Base-by-base conservation (phyloP, 2,329 filamentous ascomycete genomes). In the Aspergillus sp. region DNA sequence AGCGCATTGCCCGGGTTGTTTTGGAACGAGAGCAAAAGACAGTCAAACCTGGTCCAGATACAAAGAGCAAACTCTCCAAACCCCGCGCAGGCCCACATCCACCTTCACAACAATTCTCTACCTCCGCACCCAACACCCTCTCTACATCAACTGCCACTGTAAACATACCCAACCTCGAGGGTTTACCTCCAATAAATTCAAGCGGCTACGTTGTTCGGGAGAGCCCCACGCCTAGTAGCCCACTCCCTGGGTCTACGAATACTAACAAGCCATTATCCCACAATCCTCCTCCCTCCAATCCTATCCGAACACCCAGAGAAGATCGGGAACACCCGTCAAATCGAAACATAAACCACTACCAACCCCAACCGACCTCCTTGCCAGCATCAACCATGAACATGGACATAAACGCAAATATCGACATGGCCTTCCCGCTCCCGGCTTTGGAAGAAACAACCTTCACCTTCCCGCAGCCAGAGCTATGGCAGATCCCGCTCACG, bases 401-500 rank as follows among this genome's bases (percentile, higher is more conserved):
- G 45, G 21, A 48, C 12, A 35, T 37, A 12, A n/a, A 7, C n/a
- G 12, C 15, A 27, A 21, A 19, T 19, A 48, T 21, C 5, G 14
- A n/a, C 35, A 37, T 37, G 35, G 4, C 40, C 5, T 66, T 66
- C 19, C 67, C 66, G 37, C 62, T 65, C 64, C 72, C 66, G 7
- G 33, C 54, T 31, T 49, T 62, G 9, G 55, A 59, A 19, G 44
- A 53, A 27, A 21, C 46, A 40, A 25, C 43, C 33, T 40, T 46
- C 49, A 46, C 37, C 27, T 58, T 67, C 48, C 57, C 58, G 15
- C 64, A 70, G 46, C 68, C 69, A 63, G 92, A 96, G 73, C 76
- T 97, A 35, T 98, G 93, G 86, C 89, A 92, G 71, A 86, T 96
- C 81, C 92, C 93, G 0, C 91, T 96, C 84, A 91, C 90, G 7